Conservation (phyloP, 306 rosid species). For the Dalbergia cultrata region DNA sequence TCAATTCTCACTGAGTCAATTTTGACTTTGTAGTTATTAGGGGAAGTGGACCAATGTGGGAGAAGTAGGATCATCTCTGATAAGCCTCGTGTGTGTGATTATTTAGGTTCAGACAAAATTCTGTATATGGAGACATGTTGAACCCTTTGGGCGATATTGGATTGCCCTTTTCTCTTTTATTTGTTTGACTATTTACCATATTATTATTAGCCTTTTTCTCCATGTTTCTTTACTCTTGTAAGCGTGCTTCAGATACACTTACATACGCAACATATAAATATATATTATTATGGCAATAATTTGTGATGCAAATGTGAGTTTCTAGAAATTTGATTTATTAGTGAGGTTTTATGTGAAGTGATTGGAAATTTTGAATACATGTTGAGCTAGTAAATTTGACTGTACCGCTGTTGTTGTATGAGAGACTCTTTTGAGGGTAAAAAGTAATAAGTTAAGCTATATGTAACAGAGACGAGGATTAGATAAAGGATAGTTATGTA, state of each 20-base stretch:
- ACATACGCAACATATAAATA: background rate
- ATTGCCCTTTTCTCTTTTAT: background rate
- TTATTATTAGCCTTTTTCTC: background rate
- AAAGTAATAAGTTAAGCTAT: too few relatives aligned
- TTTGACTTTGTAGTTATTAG: constrained; percentile 21
- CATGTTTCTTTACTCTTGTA: background rate
- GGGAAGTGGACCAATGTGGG: constrained; percentile 31
- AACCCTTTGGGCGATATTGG: background rate
- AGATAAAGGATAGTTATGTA: too few relatives aligned
- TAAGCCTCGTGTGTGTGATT: background rate
- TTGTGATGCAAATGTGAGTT: background rate
- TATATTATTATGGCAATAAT: constrained; percentile 5
- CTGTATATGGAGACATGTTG: constrained; percentile 27
- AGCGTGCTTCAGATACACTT: background rate
- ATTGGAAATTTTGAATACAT: background rate
- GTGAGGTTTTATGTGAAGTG: background rate
- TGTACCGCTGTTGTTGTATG: too few relatives aligned
- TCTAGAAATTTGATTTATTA: background rate
- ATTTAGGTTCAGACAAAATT: constrained; percentile 35
- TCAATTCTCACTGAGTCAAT: background rate
- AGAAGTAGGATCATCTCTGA: background rate
- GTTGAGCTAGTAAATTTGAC: too few relatives aligned
- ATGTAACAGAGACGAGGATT: too few relatives aligned
- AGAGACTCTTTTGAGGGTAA: too few relatives aligned
- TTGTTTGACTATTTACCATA: background rate